phyloP scores from a whole-genome alignment of 805 yeast genomes.

The Zygotorulaspora florentina region DNA sequence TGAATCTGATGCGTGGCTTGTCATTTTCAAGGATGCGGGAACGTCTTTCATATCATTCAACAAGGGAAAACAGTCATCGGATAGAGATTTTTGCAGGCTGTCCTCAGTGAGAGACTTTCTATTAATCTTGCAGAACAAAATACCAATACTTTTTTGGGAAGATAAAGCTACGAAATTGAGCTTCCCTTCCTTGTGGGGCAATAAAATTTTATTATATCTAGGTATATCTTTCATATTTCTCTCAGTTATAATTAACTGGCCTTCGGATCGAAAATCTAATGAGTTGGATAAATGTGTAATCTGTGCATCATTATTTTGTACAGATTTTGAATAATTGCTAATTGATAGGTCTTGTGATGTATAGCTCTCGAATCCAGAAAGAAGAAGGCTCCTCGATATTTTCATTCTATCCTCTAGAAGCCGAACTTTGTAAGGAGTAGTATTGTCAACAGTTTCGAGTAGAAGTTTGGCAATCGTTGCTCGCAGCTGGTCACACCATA shows the following conservation, averaged over 20 bases:
- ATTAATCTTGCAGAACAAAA: conserved; percentile 17
- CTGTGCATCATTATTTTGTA: not conserved
- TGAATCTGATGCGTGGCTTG: conserved; percentile 45
- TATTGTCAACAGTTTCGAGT: conserved; percentile 53
- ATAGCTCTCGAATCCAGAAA: conserved; percentile 55
- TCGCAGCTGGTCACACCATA: conserved; percentile 92
- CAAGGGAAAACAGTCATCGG: conserved; percentile 46
- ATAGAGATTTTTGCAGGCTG: conserved; percentile 2
- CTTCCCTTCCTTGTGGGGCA: conserved; percentile 1
- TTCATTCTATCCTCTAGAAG: conserved; percentile 55
- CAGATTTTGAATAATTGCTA: not conserved
- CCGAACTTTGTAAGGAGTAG: conserved; percentile 46
- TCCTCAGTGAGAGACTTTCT: not conserved
- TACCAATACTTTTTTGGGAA: conserved; percentile 8
- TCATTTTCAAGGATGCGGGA: conserved; percentile 47
- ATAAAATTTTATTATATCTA: conserved; percentile 1
- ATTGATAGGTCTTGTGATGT: conserved; percentile 3
- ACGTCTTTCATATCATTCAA: conserved; percentile 37
- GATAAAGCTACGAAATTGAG: conserved; percentile 19
- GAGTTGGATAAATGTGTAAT: not conserved
- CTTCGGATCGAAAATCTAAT: not conserved
- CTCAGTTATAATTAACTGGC: not conserved
- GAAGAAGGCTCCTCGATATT: conserved; percentile 42
- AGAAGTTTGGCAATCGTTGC: conserved; percentile 55
- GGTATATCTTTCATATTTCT: conserved; percentile 1